Evolutionary conservation across 2,329 filamentous ascomycete species (phyloP).

Genomic region (Fusarium odoratissimum): DNA sequence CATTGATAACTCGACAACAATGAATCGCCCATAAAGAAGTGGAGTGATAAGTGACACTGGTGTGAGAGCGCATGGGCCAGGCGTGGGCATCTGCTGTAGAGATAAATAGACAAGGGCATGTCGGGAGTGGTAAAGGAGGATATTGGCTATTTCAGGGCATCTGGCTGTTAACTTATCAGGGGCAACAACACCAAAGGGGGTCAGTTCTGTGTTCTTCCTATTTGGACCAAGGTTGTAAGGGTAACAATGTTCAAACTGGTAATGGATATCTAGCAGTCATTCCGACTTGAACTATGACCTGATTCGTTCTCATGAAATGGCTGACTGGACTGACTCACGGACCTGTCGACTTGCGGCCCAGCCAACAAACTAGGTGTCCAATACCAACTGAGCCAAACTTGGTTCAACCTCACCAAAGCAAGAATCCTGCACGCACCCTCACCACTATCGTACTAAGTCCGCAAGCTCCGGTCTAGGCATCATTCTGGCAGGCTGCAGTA

Average conservation of each 20-base stretch:
- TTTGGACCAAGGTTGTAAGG: background rate
- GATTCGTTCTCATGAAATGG: background rate
- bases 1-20: constrained; percentile 6
- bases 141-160: constrained; percentile 8
- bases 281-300: background rate
- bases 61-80: constrained; percentile 26
- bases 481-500: constrained; percentile 1
- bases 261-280: background rate
- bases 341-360: constrained; percentile 12
- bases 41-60: constrained; percentile 11
- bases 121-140: constrained; percentile 6
- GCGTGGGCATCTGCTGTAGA: constrained; percentile 16
- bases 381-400: constrained; percentile 6
- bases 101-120: constrained; percentile 19
- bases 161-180: constrained; percentile 13
- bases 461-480: constrained; percentile 3
- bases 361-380: constrained; percentile 3
- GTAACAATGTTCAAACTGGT: background rate
- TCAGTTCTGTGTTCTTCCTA: background rate
- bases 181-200: constrained; percentile 11
- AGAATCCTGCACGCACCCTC: background rate
- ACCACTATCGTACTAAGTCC: background rate
- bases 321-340: constrained; percentile 12
- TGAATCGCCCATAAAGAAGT: constrained; percentile 24
- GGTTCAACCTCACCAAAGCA: constrained; percentile 1